Conservation (phyloP, 1,284 basidiomycete genomes). For the Sporisorium exsertum region DNA sequence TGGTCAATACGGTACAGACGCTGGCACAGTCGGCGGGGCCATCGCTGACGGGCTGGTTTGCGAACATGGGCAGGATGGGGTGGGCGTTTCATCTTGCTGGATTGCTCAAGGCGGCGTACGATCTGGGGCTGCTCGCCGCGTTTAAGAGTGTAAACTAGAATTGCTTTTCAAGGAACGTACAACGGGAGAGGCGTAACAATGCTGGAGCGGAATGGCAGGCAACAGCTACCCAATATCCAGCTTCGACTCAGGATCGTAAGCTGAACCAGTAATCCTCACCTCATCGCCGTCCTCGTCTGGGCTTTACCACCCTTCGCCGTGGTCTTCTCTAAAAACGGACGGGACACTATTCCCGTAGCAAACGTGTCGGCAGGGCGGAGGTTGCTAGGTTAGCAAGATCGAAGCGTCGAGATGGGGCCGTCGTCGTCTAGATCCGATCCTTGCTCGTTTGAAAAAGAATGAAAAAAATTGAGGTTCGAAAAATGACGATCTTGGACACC, state of each 20-base stretch:
- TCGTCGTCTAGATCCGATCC: too few relatives aligned
- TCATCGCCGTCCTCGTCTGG: conserved; percentile 14
- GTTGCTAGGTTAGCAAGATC: conserved; percentile 12
- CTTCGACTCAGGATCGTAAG: conserved; percentile 12
- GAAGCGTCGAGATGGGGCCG: too few relatives aligned
- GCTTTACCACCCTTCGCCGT: conserved; percentile 1
- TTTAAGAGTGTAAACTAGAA: conserved; percentile 15
- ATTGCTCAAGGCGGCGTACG: conserved; percentile 17
- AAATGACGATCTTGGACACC: too few relatives aligned
- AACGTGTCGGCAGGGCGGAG: conserved; percentile 28
- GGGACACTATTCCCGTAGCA: conserved; percentile 35
- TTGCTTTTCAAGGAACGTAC: not conserved
- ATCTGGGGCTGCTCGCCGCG: conserved; percentile 26
- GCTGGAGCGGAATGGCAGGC: conserved; percentile 1
- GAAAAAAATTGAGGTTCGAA: too few relatives aligned
- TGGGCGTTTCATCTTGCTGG: conserved; percentile 29
- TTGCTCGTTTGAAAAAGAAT: too few relatives aligned
- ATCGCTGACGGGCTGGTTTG: conserved; percentile 21
- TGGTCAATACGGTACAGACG: conserved; percentile 26
- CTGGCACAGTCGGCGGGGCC: conserved; percentile 30
- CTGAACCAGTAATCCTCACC: conserved; percentile 9
- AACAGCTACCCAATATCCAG: conserved; percentile 15
- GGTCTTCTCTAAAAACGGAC: conserved; percentile 13
- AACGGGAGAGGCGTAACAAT: too few relatives aligned
- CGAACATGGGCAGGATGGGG: conserved; percentile 11